Evolutionary conservation across 2,329 filamentous ascomycete species (phyloP).

Genomic region (Purpureocillium takamizusanense): DNA sequence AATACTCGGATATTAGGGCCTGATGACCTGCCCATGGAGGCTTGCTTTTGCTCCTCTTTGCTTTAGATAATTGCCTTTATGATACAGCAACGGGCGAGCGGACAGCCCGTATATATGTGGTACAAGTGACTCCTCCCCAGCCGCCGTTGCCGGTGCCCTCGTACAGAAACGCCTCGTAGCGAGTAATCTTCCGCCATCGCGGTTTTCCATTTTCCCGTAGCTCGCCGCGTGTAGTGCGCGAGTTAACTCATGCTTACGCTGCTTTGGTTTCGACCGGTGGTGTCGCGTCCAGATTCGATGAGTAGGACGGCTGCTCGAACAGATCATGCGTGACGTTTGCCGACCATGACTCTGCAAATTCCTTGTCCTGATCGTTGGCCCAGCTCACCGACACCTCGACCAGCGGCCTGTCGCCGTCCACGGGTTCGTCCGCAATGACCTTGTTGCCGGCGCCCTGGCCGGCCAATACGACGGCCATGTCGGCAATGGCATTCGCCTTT

Average conservation of each 20-base stretch:
- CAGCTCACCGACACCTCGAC: slow-evolving; percentile 40
- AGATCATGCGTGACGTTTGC: slow-evolving; percentile 42
- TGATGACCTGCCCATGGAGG: not conserved
- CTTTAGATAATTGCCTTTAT: not conserved
- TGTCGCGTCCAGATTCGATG: slow-evolving; percentile 1
- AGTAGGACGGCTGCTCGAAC: slow-evolving; percentile 17
- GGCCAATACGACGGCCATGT: slow-evolving; percentile 50
- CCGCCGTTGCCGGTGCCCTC: no score
- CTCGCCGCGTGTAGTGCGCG: no score
- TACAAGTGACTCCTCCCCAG: no score
- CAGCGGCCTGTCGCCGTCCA: slow-evolving; percentile 16
- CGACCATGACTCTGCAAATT: slow-evolving; percentile 40
- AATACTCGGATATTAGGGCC: no score
- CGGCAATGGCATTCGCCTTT: slow-evolving; percentile 52
- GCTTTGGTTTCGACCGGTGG: slow-evolving; percentile 1
- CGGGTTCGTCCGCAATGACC: slow-evolving; percentile 20
- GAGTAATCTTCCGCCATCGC: no score
- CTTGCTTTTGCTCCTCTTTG: not conserved
- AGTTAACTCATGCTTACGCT: no score
- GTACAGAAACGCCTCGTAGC: no score
- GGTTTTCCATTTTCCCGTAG: no score
- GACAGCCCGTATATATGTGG: not conserved
- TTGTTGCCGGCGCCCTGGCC: slow-evolving; percentile 43
- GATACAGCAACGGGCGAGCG: slow-evolving; percentile 1
- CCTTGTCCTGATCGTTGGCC: slow-evolving; percentile 37